Evolutionary conservation across 164 flowering plant genomes (phyloP), one percentile per base, ranked within the genome.

Genomic region (Aristolochia californica): DNA sequence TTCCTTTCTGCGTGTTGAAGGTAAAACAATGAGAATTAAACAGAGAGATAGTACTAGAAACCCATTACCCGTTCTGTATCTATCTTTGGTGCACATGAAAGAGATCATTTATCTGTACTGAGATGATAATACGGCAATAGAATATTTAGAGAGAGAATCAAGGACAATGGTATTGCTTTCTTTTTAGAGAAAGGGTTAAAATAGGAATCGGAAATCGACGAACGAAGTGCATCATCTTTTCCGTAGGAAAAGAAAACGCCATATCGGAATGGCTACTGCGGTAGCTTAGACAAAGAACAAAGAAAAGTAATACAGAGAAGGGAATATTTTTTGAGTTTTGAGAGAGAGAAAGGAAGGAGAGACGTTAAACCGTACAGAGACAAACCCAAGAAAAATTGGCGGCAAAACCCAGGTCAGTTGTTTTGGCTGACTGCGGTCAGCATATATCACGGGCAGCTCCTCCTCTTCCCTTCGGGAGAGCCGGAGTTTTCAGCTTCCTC

Each of bases 341-440:
- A 61, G 86, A 80, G 83, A 78, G 84, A 78, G 80, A 60, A 51
- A 13, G 21, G 23, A 22, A 9, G 13, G 54, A 51, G 26, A 23
- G 26, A 51, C 15, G 23, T 21, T n/a, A 14, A 51, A 24, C 7
- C 20, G 27, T 47, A 51, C 17, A 51, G 10, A 2, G 23, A 4
- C 4, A 51, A 13, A 51, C 16, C 24, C 16, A 13, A 7, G 22
- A 51, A 24, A 24, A 23, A 5, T 72, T 80, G 80, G 83, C 87
- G 87, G 83, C 76, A 80, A 80, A 74, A 62, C 28, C 40, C 59
- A 50, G 59, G 50, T 71, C 74, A 75, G 74, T 64, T 72, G 60
- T 70, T 66, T 62, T 47, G 17, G 67, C 80, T 81, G 82, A 82
- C 89, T 86, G 76, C 69, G 72, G 72, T 59, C 72, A 60, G 67